Evolutionary conservation across 2,329 filamentous ascomycete species (phyloP).

Genomic region (Cladophialophora immunda): DNA sequence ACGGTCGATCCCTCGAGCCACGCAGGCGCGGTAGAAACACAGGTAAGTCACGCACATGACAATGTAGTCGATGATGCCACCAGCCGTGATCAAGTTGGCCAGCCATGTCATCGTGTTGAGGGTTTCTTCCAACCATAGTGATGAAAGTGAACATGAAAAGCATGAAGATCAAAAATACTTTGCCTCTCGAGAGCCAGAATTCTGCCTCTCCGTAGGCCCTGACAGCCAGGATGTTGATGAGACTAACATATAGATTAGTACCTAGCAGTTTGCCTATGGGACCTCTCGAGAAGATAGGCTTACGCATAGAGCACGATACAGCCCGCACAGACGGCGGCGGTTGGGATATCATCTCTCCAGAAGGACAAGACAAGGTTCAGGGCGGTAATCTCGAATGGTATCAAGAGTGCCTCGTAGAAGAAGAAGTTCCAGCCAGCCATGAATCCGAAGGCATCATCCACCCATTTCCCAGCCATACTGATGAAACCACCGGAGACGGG

Average conservation of each 20-base stretch:
- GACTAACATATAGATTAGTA: constrained; percentile 41
- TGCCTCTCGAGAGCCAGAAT: constrained; percentile 75
- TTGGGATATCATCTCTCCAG: constrained; percentile 50
- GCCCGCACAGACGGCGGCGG: constrained; percentile 49
- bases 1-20: constrained; percentile 62
- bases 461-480: constrained; percentile 54
- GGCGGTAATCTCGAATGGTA: constrained; percentile 55
- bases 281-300: no score
- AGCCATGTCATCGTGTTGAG: constrained; percentile 70
- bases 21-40: constrained; percentile 62
- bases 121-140: constrained; percentile 82
- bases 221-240: constrained; percentile 73
- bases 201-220: constrained; percentile 73
- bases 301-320: constrained; percentile 52
- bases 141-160: constrained; percentile 75
- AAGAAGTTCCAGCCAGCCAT: constrained; percentile 59
- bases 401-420: constrained; percentile 52
- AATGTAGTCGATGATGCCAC: constrained; percentile 67
- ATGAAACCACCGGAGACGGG: constrained; percentile 54
- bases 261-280: no score
- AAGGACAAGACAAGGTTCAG: constrained; percentile 52
- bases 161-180: constrained; percentile 51
- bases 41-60: constrained; percentile 64
- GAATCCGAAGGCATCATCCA: constrained; percentile 56
- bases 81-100: constrained; percentile 70